Percentiles rank a stretch among this genome's conserved stretches.
phyloP scores from a whole-genome alignment of 2,329 filamentous ascomycete species.

The Xylariales sp. region DNA sequence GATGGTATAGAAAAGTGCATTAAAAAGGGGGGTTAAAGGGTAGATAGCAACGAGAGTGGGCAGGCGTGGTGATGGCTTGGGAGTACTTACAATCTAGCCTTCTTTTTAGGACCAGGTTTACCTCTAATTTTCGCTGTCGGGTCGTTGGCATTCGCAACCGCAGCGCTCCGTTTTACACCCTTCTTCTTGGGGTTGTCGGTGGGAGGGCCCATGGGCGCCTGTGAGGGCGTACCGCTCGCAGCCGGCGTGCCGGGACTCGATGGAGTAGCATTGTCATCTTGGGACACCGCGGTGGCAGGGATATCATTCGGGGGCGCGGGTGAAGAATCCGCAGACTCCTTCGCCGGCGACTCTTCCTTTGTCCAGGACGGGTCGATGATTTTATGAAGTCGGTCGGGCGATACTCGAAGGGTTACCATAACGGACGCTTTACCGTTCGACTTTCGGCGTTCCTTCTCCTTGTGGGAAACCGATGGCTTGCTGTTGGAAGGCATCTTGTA shows the following conservation, averaged over 20 bases:
- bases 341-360: conserved; percentile 59
- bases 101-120: conserved; percentile 97
- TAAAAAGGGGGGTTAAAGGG: neutral
- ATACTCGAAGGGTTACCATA: conserved; percentile 65
- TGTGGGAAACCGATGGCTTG: conserved; percentile 53
- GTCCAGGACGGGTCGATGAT: conserved; percentile 59
- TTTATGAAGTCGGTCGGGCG: conserved; percentile 62
- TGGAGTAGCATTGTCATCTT: conserved; percentile 68
- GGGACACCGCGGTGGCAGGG: conserved; percentile 55
- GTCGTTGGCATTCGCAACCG: conserved; percentile 69
- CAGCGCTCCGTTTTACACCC: conserved; percentile 75
- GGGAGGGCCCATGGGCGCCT: conserved; percentile 69
- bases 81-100: conserved; percentile 85
- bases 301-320: conserved; percentile 52
- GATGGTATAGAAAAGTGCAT: neutral
- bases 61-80: neutral
- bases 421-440: conserved; percentile 52
- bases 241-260: conserved; percentile 70
- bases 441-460: conserved; percentile 61
- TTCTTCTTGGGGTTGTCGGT: conserved; percentile 77
- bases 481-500: conserved; percentile 52
- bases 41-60: neutral
- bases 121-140: conserved; percentile 75
- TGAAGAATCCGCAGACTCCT: conserved; percentile 61
- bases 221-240: conserved; percentile 65